These are phyloP conservation scores for Aspergillus thermomutatus DNA, from an alignment of 2,329 filamentous ascomycete species.

Conservation along the genomic window DNA sequence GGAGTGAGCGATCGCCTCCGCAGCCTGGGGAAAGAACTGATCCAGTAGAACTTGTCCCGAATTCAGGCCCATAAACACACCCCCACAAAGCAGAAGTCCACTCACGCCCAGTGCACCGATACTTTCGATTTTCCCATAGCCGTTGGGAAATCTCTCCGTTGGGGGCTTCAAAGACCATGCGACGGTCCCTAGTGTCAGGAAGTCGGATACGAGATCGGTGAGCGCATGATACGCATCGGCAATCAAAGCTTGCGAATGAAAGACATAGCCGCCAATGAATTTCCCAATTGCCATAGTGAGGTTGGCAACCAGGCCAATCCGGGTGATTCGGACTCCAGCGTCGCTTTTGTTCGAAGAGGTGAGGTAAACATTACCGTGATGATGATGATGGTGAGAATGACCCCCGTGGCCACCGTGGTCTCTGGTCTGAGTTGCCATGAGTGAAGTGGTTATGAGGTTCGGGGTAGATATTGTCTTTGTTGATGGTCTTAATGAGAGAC, in stretches of 20 bases:
- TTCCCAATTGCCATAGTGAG: conserved; percentile 92
- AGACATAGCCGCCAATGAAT: conserved; percentile 85
- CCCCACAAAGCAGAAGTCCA: conserved; percentile 81
- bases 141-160: conserved; percentile 77
- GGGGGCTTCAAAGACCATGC: conserved; percentile 88
- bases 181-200: conserved; percentile 90
- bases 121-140: conserved; percentile 97
- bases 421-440: conserved; percentile 46
- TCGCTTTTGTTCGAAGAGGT: conserved; percentile 82
- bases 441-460: conserved; percentile 25
- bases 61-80: conserved; percentile 86
- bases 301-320: conserved; percentile 84
- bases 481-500: conserved; percentile 12
- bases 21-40: conserved; percentile 68
- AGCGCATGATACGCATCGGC: conserved; percentile 95
- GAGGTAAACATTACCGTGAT: conserved; percentile 82
- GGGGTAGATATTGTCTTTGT: conserved; percentile 18
- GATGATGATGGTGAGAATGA: conserved; percentile 65
- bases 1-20: conserved; percentile 45
- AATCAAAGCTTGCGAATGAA: conserved; percentile 90
- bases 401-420: conserved; percentile 47
- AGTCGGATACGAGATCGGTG: conserved; percentile 90
- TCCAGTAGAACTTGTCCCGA: conserved; percentile 67
- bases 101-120: conserved; percentile 91
- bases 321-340: conserved; percentile 88